phyloP scores from a whole-genome alignment of 495 filamentous ascomycete genomes.

The Aeminium ludgeri region DNA sequence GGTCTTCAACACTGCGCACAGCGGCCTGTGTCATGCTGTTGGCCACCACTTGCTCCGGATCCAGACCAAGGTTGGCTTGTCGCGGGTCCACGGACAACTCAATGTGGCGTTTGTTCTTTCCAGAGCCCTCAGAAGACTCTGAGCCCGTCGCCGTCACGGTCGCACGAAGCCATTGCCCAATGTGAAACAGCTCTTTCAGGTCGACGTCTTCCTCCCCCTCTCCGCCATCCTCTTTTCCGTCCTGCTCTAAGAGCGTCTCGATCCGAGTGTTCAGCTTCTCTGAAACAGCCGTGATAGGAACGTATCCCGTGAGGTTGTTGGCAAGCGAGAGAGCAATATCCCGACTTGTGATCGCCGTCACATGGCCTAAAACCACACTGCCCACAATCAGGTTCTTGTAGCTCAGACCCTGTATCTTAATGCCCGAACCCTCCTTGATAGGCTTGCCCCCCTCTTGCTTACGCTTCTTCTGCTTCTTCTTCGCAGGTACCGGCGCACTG shows the following conservation, averaged over 20 bases:
- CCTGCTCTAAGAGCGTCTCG: constrained; percentile 44
- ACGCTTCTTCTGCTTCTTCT: constrained; percentile 35
- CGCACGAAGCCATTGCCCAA: constrained; percentile 82
- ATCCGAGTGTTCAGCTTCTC: constrained; percentile 49
- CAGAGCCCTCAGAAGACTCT: constrained; percentile 32
- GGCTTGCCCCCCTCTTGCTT: constrained; percentile 16
- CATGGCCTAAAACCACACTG: constrained; percentile 69
- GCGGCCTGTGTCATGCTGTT: constrained; percentile 71
- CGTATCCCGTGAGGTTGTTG: constrained; percentile 80
- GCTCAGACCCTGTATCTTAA: constrained; percentile 71
- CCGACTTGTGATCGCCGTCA: constrained; percentile 61
- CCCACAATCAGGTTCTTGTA: constrained; percentile 78
- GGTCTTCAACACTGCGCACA: constrained; percentile 80
- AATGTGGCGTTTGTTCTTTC: constrained; percentile 61
- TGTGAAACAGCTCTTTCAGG: constrained; percentile 50
- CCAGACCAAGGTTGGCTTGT: constrained; percentile 56
- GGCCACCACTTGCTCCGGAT: constrained; percentile 47
- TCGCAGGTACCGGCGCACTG: constrained; percentile 21
- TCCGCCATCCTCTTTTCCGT: constrained; percentile 37
- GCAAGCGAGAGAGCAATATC: constrained; percentile 69
- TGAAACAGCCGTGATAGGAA: constrained; percentile 81
- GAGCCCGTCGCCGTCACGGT: constrained; percentile 56
- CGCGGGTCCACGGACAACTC: constrained; percentile 67
- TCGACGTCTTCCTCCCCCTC: constrained; percentile 44
- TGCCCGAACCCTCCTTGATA: constrained; percentile 33